phyloP scores from a whole-genome alignment of 2,329 filamentous ascomycete species.

The Chrysosphaeria jannelii region DNA sequence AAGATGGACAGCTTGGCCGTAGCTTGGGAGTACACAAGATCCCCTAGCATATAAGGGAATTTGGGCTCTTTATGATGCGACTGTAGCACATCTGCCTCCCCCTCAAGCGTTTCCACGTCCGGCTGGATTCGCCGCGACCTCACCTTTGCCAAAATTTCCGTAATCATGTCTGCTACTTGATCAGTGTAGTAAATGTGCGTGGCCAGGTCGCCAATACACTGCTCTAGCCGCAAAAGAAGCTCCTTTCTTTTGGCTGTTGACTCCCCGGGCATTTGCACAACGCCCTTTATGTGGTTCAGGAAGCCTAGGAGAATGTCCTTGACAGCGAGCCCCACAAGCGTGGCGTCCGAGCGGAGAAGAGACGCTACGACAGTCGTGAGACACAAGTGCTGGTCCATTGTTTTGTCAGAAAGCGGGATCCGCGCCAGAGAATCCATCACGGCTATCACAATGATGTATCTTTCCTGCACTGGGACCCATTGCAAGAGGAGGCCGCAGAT shows the following conservation, averaged over 20 bases:
- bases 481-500: constrained; percentile 52
- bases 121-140: constrained; percentile 24
- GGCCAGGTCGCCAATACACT: constrained; percentile 68
- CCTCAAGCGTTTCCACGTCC: constrained; percentile 15
- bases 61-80: too few species aligned
- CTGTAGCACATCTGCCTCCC: constrained; percentile 6
- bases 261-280: constrained; percentile 32
- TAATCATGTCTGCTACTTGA: constrained; percentile 83
- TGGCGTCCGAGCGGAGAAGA: constrained; percentile 62
- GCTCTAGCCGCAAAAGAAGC: constrained; percentile 40
- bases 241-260: constrained; percentile 22
- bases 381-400: constrained; percentile 41
- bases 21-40: constrained; percentile 21
- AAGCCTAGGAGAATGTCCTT: constrained; percentile 80
- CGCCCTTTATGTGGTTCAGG: constrained; percentile 50
- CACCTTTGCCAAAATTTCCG: constrained; percentile 45
- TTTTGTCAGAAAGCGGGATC: constrained; percentile 36
- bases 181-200: constrained; percentile 94
- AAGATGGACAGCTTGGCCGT: constrained; percentile 34
- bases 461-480: constrained; percentile 83
- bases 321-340: constrained; percentile 80
- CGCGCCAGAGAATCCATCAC: constrained; percentile 47
- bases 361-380: constrained; percentile 54
- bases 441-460: constrained; percentile 67
- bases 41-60: too few species aligned